Percentiles rank a stretch among this genome's conserved stretches.
These are phyloP conservation scores for Albizia julibrissin DNA, from an alignment of 306 rosid genomes.

Conservation along the genomic window DNA sequence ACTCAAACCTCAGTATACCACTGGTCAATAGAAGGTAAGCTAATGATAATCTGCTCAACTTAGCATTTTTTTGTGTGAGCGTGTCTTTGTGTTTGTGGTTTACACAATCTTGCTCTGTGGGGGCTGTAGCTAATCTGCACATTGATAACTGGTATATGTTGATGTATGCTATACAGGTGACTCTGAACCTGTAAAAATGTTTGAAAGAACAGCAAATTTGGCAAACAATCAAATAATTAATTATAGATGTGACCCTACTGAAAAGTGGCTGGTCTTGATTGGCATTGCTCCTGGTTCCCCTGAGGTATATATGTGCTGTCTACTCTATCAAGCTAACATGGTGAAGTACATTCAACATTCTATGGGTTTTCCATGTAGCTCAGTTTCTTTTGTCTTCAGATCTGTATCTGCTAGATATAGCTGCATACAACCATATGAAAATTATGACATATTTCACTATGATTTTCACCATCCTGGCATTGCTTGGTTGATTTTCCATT, in stretches of 20 bases:
- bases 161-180: slow-evolving; percentile 61
- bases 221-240: slow-evolving; percentile 94
- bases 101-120: slow-evolving; percentile 24
- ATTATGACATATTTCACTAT: slow-evolving; percentile 23
- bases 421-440: slow-evolving; percentile 1
- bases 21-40: slow-evolving; percentile 94
- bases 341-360: slow-evolving; percentile 19
- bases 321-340: slow-evolving; percentile 24
- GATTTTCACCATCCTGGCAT: slow-evolving; percentile 11
- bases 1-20: slow-evolving; percentile 94
- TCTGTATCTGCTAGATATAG: slow-evolving; percentile 4
- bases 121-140: slow-evolving; percentile 17
- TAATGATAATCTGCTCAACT: slow-evolving; percentile 27
- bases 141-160: slow-evolving; percentile 35
- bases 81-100: background rate
- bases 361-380: background rate
- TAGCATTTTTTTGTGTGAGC: background rate
- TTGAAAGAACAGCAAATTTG: slow-evolving; percentile 92
- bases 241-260: slow-evolving; percentile 96
- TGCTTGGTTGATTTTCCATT: slow-evolving; percentile 29
- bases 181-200: slow-evolving; percentile 93
- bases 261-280: slow-evolving; percentile 98
- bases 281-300: slow-evolving; percentile 99
- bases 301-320: slow-evolving; percentile 62
- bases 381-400: slow-evolving; percentile 5